A percentile compares a stretch with the other conserved stretches of the same genome.
Conservation (phyloP, 768 basidiomycete genomes). For the Calocybe gangraenosa region DNA sequence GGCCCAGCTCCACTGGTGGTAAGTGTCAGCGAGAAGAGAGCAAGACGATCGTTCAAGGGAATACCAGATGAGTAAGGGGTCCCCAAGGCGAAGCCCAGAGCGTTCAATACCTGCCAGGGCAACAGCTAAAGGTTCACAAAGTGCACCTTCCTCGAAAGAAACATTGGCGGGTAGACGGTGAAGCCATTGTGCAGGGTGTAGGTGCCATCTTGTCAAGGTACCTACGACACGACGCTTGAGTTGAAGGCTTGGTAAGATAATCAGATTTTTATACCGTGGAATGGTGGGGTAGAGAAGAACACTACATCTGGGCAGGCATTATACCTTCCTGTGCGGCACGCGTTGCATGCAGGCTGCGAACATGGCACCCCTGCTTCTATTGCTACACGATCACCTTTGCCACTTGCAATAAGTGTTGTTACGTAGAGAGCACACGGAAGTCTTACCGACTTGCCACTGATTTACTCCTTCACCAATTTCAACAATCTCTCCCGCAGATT, state of each 20-base stretch:
- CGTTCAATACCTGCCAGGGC: conserved; percentile 67
- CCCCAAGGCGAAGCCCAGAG: conserved; percentile 59
- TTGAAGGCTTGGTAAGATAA: not conserved
- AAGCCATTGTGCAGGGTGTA: conserved; percentile 66
- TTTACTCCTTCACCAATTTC: conserved; percentile 65
- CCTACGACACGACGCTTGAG: conserved; percentile 29
- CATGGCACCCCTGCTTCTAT: conserved; percentile 71
- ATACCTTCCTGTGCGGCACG: conserved; percentile 60
- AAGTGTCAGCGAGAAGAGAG: too few species aligned
- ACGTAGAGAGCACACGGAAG: not conserved
- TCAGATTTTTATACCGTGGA: conserved; percentile 40
- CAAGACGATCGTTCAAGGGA: not conserved
- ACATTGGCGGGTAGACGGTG: conserved; percentile 60
- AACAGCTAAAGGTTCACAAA: conserved; percentile 66
- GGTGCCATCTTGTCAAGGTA: conserved; percentile 60
- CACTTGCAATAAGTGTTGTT: too few species aligned
- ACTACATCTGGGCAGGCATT: conserved; percentile 59
- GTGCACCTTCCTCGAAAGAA: conserved; percentile 63
- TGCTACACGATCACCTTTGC: conserved; percentile 60
- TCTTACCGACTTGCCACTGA: conserved; percentile 55
- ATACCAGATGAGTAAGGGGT: conserved; percentile 59
- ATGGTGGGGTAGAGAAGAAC: conserved; percentile 71
- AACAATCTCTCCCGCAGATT: conserved; percentile 64
- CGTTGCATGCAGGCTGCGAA: conserved; percentile 55
- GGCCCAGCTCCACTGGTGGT: conserved; percentile 57